Evolutionary conservation across 495 filamentous ascomycete genomes (phyloP).

Genomic region (Cercophora samala): DNA sequence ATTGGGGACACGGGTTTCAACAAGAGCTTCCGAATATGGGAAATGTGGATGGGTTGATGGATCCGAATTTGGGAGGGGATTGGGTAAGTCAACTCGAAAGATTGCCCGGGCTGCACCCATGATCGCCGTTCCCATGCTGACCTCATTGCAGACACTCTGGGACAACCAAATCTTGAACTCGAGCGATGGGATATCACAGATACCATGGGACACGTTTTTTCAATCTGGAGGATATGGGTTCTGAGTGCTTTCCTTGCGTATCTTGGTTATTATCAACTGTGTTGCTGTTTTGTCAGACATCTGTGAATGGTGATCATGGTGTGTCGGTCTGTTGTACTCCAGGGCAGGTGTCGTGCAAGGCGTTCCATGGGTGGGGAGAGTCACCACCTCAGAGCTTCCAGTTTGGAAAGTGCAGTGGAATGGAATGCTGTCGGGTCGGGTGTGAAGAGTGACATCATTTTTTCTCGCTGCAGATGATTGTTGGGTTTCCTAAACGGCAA

Average conservation of each 20-base stretch:
- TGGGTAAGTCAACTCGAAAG: conserved; percentile 24
- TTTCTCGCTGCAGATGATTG: too few relatives aligned
- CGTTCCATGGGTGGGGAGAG: too few relatives aligned
- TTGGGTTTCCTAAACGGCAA: too few relatives aligned
- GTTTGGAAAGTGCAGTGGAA: too few relatives aligned
- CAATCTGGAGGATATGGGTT: conserved; percentile 9
- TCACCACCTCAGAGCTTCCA: too few relatives aligned
- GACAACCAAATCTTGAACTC: conserved; percentile 29
- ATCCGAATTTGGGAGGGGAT: conserved; percentile 20
- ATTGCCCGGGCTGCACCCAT: background rate
- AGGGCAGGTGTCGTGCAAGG: too few relatives aligned
- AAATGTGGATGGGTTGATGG: conserved; percentile 16
- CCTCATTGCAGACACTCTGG: conserved; percentile 19
- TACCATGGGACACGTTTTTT: conserved; percentile 28
- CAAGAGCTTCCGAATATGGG: conserved; percentile 10
- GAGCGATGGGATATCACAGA: conserved; percentile 19
- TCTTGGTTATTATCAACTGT: background rate
- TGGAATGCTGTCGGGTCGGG: too few relatives aligned
- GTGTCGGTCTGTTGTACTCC: too few relatives aligned
- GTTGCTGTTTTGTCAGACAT: too few relatives aligned
- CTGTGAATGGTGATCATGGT: too few relatives aligned
- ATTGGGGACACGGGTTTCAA: background rate
- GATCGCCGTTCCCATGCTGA: conserved; percentile 6
- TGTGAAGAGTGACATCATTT: too few relatives aligned
- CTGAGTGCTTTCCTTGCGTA: background rate